A percentile compares a stretch with the other conserved stretches of the same genome.
These are phyloP conservation scores for Saussurea involucrata DNA, from an alignment of 129 eudicot species.

Conservation along the genomic window DNA sequence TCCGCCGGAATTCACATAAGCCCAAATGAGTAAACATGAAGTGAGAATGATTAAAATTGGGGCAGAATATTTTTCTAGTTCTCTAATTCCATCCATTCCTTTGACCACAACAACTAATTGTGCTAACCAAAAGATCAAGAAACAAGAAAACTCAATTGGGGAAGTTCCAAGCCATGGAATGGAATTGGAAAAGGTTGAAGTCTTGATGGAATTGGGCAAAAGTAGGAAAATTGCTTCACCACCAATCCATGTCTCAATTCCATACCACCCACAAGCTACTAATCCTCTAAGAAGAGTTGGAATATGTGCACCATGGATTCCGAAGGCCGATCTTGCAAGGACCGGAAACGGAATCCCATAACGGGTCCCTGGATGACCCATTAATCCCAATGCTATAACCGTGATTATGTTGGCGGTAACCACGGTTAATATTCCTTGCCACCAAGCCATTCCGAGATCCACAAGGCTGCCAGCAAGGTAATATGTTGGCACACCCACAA, in stretches of 20 bases:
- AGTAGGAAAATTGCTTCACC: constrained; percentile 86
- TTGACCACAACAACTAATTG: constrained; percentile 62
- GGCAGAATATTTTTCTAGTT: constrained; percentile 80
- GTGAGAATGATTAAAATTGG: constrained; percentile 75
- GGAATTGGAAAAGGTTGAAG: constrained; percentile 37
- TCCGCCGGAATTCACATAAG: constrained; percentile 79
- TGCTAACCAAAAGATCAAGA: constrained; percentile 67
- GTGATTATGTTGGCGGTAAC: constrained; percentile 69
- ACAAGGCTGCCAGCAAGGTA: constrained; percentile 95
- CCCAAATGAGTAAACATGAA: constrained; percentile 60
- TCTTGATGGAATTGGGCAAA: constrained; percentile 47
- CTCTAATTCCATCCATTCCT: constrained; percentile 84
- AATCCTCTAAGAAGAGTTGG: constrained; percentile 83
- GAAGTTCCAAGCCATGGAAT: constrained; percentile 86
- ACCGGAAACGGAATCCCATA: constrained; percentile 97
- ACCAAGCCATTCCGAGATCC: constrained; percentile 97
- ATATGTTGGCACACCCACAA: constrained; percentile 87
- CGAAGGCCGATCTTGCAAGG: constrained; percentile 78
- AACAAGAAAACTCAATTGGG: constrained; percentile 79
- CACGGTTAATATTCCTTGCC: constrained; percentile 92
- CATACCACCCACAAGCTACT: constrained; percentile 97
- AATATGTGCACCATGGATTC: constrained; percentile 82
- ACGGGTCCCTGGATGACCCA: constrained; percentile 78
- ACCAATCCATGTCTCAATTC: constrained; percentile 96
- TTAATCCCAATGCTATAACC: constrained; percentile 61